Evolutionary conservation across 2,329 filamentous ascomycete species (phyloP), one percentile per base, ranked within the genome.

Genomic region (Beauveria bassiana): DNA sequence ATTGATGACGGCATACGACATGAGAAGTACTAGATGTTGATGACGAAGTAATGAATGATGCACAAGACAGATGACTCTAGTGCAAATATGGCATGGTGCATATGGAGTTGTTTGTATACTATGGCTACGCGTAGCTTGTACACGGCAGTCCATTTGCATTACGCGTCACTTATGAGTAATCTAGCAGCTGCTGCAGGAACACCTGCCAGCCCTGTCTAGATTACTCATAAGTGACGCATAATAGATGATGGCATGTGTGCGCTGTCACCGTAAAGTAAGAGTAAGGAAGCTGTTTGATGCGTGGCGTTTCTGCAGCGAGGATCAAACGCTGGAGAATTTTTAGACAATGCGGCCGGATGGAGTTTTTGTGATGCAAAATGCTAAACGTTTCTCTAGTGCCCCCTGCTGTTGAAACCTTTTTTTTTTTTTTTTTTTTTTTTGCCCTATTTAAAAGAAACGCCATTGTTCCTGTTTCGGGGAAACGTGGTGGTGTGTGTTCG

Each of bases 41-140:
- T 20, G 45, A 58, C 34, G 54, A 57, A 46, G 43, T 58, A 49
- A 58, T 58, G 55, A 58, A 40, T 58, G 12, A 58, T n/a, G 22
- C 45, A 40, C 45, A 18, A n/a, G 38, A 8, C 12, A 40, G n/a
- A 38, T 16, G 24, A 12, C 8, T 22, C 2, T 24, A 12, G 20
- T 40, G 22, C 10, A 26, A 22, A 34, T 3, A 38, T 24, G 31
- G 20, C 12, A 40, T 14, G 12, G 31, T 38, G 31, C 50, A 53
- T 52, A 5, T 5, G 18, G 28, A 28, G 14, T 18, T 31, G 24
- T 34, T n/a, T 38, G 34, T 16, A 16, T 38, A 38, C 34, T 38
- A 12, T 8, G 31, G 31, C 5, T 31, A 31, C 31, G 31, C 31
- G 34, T 38, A 38, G 34, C 5, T 16, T 38, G 34, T 38, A 38